These are phyloP conservation scores for Phytopythium mirpurense DNA, from an alignment of 352 stramenopile genomes.

Conservation along the genomic window DNA sequence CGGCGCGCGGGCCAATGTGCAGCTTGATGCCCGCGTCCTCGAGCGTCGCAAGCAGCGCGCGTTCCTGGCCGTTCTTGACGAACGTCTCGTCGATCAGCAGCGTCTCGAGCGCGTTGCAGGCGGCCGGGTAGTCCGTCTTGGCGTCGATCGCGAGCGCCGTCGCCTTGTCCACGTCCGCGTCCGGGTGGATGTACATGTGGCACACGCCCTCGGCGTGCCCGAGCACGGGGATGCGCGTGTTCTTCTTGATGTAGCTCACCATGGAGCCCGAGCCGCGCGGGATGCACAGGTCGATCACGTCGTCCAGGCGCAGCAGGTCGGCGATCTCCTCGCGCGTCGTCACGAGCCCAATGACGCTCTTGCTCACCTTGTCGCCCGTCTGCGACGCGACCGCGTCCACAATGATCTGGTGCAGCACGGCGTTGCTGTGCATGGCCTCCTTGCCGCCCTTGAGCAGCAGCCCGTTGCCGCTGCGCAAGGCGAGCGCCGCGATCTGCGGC, in stretches of 20 bases:
- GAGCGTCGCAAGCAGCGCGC: conserved; percentile 78
- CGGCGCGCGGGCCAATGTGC: conserved; percentile 87
- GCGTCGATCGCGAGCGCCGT: conserved; percentile 92
- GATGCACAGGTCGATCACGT: conserved; percentile 98
- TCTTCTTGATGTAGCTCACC: conserved; percentile 96
- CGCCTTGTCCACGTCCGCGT: conserved; percentile 84
- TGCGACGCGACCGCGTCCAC: conserved; percentile 90
- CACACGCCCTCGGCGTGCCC: conserved; percentile 98
- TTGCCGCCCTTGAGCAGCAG: conserved; percentile 97
- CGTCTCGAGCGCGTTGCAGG: conserved; percentile 98
- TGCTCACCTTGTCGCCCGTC: conserved; percentile 82
- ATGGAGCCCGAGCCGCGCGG: conserved; percentile 94
- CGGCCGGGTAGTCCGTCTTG: conserved; percentile 98
- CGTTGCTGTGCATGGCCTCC: conserved; percentile 90
- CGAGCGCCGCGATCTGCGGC: conserved; percentile 95
- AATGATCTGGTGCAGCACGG: conserved; percentile 92
- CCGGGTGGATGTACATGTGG: conserved; percentile 96
- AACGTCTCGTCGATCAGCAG: conserved; percentile 92
- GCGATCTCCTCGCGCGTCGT: conserved; percentile 92
- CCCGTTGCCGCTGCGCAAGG: conserved; percentile 94
- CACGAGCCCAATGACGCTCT: conserved; percentile 94
- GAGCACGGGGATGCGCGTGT: conserved; percentile 96
- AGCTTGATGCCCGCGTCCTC: conserved; percentile 91
- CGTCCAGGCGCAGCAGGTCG: conserved; percentile 92
- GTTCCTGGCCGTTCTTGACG: conserved; percentile 66